A percentile compares a stretch with the other conserved stretches of the same genome.
Conservation (phyloP, 108 stramenopile species). For the Discostella stelligeroides region DNA sequence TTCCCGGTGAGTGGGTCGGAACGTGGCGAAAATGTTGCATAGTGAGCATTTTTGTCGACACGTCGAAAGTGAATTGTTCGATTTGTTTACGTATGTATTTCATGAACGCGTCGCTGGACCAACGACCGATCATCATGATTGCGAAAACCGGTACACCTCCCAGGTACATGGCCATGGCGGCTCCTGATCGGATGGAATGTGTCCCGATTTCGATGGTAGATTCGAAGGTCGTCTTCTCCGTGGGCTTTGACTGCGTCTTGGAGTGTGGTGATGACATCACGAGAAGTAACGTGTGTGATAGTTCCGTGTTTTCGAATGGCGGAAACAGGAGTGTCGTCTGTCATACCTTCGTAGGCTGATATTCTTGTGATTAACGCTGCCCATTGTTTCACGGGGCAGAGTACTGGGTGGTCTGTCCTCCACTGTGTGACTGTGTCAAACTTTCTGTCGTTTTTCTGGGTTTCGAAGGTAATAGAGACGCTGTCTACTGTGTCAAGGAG, state of each 20-base stretch:
- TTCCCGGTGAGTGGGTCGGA: no score
- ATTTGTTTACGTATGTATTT: not conserved
- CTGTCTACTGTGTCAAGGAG: no score
- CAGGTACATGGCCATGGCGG: conserved; percentile 2
- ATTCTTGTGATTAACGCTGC: not conserved
- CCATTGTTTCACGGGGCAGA: not conserved
- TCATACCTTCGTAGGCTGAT: not conserved
- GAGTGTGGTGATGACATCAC: not conserved
- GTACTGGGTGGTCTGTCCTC: not conserved
- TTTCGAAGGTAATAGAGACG: no score
- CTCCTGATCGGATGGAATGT: not conserved
- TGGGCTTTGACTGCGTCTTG: not conserved
- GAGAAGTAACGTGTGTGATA: not conserved
- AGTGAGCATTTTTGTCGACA: not conserved
- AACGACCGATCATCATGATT: not conserved
- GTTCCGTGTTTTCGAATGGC: not conserved
- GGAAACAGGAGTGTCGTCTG: not conserved
- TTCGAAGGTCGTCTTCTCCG: not conserved
- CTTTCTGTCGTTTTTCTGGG: no score
- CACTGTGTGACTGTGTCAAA: no score
- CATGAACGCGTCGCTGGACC: conserved; percentile 1
- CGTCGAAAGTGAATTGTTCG: not conserved
- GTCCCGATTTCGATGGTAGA: conserved; percentile 1
- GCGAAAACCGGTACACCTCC: not conserved
- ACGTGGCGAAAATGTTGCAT: no score